A percentile compares a stretch with the other conserved stretches of the same genome.
phyloP scores from a whole-genome alignment of 176 grass and related monocot species.

The Cenchrus fungigraminus region DNA sequence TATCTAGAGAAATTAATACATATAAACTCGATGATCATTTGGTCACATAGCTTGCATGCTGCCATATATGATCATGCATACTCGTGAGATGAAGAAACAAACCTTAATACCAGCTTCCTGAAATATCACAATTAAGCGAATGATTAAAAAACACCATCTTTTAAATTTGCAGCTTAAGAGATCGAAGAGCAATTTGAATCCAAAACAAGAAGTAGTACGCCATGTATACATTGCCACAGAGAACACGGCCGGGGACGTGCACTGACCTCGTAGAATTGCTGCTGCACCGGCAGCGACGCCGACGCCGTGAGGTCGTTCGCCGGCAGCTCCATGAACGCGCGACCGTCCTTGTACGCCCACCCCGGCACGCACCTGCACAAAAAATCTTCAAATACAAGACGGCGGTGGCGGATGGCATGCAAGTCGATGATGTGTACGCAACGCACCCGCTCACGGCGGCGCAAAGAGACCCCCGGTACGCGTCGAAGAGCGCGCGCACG shows the following conservation, averaged over 20 bases:
- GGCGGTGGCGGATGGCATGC: not conserved
- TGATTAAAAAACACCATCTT: not conserved
- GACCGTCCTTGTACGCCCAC: slow-evolving; percentile 60
- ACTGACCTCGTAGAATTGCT: slow-evolving; percentile 76
- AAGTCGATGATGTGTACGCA: not conserved
- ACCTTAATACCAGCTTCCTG: slow-evolving; percentile 94
- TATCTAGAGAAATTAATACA: not conserved
- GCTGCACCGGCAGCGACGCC: slow-evolving; percentile 56
- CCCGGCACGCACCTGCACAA: slow-evolving; percentile 71
- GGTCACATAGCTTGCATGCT: not conserved
- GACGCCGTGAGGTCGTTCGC: slow-evolving; percentile 48
- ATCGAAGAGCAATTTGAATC: not conserved
- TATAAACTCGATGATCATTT: not conserved
- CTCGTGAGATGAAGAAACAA: not conserved
- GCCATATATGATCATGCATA: not conserved
- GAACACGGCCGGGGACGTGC: not conserved
- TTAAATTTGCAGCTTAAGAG: not conserved
- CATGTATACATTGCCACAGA: not conserved
- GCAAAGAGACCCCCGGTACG: slow-evolving; percentile 58
- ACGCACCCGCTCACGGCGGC: slow-evolving; percentile 47
- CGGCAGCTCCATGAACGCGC: slow-evolving; percentile 63
- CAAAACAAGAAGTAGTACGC: not conserved
- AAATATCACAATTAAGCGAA: slow-evolving; percentile 29
- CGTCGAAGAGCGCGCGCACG: slow-evolving; percentile 57
- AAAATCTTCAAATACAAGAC: too few species aligned